Evolutionary conservation across 139 green algal species (phyloP).

Genomic region (Monoraphidium neglectum): DNA sequence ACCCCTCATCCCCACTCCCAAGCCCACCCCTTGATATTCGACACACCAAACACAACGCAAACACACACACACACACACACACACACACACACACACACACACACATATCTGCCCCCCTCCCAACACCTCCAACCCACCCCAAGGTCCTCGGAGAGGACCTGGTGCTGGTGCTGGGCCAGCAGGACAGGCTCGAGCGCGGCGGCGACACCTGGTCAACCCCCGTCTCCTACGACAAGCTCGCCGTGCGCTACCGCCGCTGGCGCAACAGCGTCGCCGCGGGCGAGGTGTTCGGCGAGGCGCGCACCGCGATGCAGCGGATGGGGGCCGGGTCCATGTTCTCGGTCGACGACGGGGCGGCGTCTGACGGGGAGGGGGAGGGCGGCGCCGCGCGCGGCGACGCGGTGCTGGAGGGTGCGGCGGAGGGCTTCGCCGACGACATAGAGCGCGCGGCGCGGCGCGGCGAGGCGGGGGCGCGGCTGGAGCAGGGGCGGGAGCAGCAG

Average conservation of each 20-base stretch:
- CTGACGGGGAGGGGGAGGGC: no score
- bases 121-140: background rate
- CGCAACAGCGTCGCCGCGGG: conserved; percentile 65
- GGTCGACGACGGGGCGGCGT: conserved; percentile 29
- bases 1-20: no score
- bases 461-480: no score
- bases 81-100: background rate
- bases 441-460: no score
- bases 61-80: background rate
- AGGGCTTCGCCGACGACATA: no score
- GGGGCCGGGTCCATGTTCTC: conserved; percentile 31
- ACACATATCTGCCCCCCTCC: background rate
- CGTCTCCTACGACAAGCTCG: conserved; percentile 98
- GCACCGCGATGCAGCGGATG: background rate
- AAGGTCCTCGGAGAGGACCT: conserved; percentile 98
- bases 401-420: no score
- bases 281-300: conserved; percentile 4
- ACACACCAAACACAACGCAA: no score
- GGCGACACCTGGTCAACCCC: conserved; percentile 91
- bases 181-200: conserved; percentile 89
- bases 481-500: no score
- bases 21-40: no score
- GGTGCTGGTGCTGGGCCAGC: conserved; percentile 93
- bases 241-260: conserved; percentile 94
- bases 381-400: no score